Evolutionary conservation across 2,329 filamentous ascomycete species (phyloP).

Genomic region (Cladosporium austrohemisphaericum): DNA sequence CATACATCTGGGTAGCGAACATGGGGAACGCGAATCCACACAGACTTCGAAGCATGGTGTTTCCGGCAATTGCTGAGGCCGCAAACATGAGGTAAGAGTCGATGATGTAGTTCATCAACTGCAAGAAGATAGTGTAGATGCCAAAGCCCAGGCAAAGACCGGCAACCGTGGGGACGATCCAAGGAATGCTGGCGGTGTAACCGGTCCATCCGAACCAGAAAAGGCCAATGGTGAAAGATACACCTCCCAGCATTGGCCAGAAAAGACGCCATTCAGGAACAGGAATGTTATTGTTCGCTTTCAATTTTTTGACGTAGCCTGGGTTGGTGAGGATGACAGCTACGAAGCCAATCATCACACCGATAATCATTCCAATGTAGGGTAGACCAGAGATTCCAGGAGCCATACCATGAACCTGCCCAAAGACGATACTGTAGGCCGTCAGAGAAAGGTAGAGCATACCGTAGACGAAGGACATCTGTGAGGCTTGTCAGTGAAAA

Average conservation of each 20-base stretch:
- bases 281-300: slow-evolving; percentile 38
- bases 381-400: slow-evolving; percentile 69
- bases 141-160: slow-evolving; percentile 42
- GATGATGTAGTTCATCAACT: slow-evolving; percentile 42
- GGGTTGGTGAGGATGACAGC: slow-evolving; percentile 30
- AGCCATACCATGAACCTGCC: slow-evolving; percentile 65
- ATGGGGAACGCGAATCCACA: slow-evolving; percentile 44
- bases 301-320: slow-evolving; percentile 30
- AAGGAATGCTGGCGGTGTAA: slow-evolving; percentile 35
- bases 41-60: slow-evolving; percentile 31
- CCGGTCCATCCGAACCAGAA: slow-evolving; percentile 47
- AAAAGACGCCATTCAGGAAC: slow-evolving; percentile 46
- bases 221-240: slow-evolving; percentile 35
- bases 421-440: slow-evolving; percentile 78
- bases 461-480: slow-evolving; percentile 36
- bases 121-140: slow-evolving; percentile 41
- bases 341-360: slow-evolving; percentile 29
- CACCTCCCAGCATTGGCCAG: slow-evolving; percentile 48
- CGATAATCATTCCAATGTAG: slow-evolving; percentile 68
- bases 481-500: background rate
- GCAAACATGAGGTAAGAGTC: slow-evolving; percentile 57
- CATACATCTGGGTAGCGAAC: slow-evolving; percentile 54
- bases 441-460: slow-evolving; percentile 83
- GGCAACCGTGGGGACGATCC: slow-evolving; percentile 44
- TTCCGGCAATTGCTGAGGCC: slow-evolving; percentile 34